Evolutionary conservation across 306 rosid species (phyloP).

Genomic region (Pyrus pyrifolia): DNA sequence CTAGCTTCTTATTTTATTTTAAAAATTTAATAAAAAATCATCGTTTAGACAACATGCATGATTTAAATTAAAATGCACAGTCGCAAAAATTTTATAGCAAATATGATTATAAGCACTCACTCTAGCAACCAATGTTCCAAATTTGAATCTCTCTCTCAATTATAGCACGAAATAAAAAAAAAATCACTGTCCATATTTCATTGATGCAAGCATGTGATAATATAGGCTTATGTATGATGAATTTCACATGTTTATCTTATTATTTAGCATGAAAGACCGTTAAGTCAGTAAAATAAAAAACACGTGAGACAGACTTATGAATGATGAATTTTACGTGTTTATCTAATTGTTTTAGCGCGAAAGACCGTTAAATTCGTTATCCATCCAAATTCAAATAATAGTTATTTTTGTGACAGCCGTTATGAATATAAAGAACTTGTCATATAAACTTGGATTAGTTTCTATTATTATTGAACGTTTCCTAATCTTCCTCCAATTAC

Average conservation of each 20-base stretch:
- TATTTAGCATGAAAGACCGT: not conserved
- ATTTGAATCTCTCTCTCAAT: too few relatives aligned
- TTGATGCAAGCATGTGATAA: not conserved
- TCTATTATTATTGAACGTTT: not conserved
- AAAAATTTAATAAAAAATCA: too few relatives aligned
- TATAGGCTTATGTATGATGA: not conserved
- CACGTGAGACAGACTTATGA: not conserved
- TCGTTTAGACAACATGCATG: too few relatives aligned
- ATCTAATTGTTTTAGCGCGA: not conserved
- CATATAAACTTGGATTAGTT: not conserved
- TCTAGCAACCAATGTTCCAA: not conserved
- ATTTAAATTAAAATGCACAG: too few relatives aligned
- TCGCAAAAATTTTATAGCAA: not conserved
- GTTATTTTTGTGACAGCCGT: not conserved
- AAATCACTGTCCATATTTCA: not conserved
- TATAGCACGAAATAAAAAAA: too few relatives aligned
- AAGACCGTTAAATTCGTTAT: not conserved
- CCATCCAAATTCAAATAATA: not conserved
- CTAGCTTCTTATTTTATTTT: too few relatives aligned
- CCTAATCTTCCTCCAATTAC: not conserved
- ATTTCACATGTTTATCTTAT: not conserved
- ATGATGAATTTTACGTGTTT: too few relatives aligned
- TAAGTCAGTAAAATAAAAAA: not conserved
- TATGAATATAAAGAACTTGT: not conserved
- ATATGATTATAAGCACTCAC: too few relatives aligned